A percentile compares a stretch with the other conserved stretches of the same genome.
phyloP scores from a whole-genome alignment of 2,329 filamentous ascomycete species.

The Neurospora crassa region DNA sequence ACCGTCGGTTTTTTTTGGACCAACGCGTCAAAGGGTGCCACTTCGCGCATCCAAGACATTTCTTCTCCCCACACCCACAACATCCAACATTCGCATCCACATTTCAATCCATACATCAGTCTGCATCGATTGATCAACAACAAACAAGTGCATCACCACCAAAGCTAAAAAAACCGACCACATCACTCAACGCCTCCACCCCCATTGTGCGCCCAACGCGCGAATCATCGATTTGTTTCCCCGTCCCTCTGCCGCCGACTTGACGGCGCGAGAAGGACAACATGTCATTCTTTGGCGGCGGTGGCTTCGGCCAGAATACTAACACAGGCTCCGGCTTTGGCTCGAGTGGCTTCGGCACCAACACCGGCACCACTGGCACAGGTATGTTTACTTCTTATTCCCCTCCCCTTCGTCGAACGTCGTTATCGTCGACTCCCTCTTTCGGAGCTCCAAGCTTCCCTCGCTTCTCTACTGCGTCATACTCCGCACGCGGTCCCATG shows the following conservation, averaged over 20 bases:
- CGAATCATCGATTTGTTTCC: background rate
- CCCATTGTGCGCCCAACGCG: conserved; percentile 1
- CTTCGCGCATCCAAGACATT: conserved; percentile 1
- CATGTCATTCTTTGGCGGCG: conserved; percentile 49
- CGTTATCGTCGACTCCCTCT: background rate
- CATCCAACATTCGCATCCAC: background rate
- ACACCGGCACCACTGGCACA: conserved; percentile 31
- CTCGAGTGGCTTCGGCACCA: conserved; percentile 40
- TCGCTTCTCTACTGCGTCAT: background rate
- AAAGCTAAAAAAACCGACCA: background rate
- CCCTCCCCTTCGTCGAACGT: conserved; percentile 12
- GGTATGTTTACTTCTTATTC: conserved; percentile 36
- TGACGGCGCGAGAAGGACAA: conserved; percentile 16
- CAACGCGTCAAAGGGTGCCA: background rate
- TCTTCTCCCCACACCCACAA: background rate
- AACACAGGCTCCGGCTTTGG: conserved; percentile 41
- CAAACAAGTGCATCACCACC: background rate
- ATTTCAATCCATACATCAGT: background rate
- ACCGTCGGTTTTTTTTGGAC: background rate
- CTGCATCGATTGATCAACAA: background rate
- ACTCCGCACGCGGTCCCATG: conserved; percentile 16
- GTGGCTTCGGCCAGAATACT: conserved; percentile 52
- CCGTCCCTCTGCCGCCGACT: conserved; percentile 4
- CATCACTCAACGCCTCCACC: conserved; percentile 2
- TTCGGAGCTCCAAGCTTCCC: background rate